Evolutionary conservation across 306 rosid genomes (phyloP), one percentile per base, ranked within the genome.

Genomic region (Corylus avellana): DNA sequence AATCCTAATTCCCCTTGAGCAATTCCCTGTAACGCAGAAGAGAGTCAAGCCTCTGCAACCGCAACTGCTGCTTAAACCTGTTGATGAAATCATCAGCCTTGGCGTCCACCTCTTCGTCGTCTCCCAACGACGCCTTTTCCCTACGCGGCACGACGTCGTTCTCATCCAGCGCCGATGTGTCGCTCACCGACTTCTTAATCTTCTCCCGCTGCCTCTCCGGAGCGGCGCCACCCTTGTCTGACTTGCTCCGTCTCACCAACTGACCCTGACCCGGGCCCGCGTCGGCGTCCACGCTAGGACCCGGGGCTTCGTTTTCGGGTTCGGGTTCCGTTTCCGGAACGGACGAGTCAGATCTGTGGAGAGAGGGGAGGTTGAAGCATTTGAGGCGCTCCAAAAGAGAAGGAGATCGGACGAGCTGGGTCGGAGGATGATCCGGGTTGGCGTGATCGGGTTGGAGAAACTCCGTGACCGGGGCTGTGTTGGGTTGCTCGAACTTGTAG

Each of bases 21-120:
- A 37, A 73, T 10, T 87, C 82, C 57, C 82, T 75, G 88, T 71
- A 81, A 68, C 97, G 91, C 70, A 86, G 68, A 44, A 92, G 55
- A 10, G 98, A 92, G 3, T 91, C 84, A 4, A 92, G 80, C 84
- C 97, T 89, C 81, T 94, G 98, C 82, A 92, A 75, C 84, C 67
- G 84, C 59, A 94, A 77, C 69, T 94, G 98, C 82, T 90, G 89
- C 82, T 82, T 92, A 70, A 94, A 94, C 77, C 70, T 90, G 83
- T 84, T 94, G 0, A 94, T 94, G 47, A 94, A 92, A 79, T 94
- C 97, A 48, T 94, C 97, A 0, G 97, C 97, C 61, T 86, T 91
- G 5, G 86, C 90, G 22, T 94, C 97, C 4, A 94, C 97, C 27
- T 57, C 91, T 20, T 88, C 89, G 6, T 88, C 94, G 8, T 77